Evolutionary conservation across 2,329 filamentous ascomycete genomes (phyloP).

Genomic region (Arthrinium puccinioides): DNA sequence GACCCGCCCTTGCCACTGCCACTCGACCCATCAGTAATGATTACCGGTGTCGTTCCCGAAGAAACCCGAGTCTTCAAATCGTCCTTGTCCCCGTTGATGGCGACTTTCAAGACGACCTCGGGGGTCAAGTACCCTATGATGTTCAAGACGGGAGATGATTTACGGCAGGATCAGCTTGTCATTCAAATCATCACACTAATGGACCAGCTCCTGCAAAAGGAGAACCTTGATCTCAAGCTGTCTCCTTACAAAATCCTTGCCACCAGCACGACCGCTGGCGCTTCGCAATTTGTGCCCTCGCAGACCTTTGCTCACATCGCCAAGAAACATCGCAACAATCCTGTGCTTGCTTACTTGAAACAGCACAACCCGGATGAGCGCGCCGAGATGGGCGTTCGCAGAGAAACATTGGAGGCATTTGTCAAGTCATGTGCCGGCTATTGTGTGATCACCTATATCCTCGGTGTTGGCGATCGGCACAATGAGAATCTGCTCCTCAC

Average conservation of each 20-base stretch:
- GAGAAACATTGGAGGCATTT: constrained; percentile 91
- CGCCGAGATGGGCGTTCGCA: constrained; percentile 77
- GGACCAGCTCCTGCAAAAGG: constrained; percentile 91
- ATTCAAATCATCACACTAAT: constrained; percentile 97
- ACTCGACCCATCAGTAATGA: constrained; percentile 73
- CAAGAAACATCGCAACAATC: constrained; percentile 68
- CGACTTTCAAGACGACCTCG: constrained; percentile 77
- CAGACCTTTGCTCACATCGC: constrained; percentile 77
- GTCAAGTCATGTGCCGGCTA: constrained; percentile 95
- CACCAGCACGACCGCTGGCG: constrained; percentile 80
- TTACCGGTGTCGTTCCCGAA: constrained; percentile 74
- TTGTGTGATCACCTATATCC: constrained; percentile 95
- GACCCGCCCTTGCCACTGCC: constrained; percentile 84
- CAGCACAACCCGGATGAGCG: constrained; percentile 82
- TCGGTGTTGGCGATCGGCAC: constrained; percentile 93
- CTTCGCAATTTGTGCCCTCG: constrained; percentile 88
- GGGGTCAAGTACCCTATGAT: constrained; percentile 82
- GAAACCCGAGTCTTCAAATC: constrained; percentile 94
- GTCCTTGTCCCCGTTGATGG: constrained; percentile 81
- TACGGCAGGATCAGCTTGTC: constrained; percentile 93
- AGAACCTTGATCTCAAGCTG: constrained; percentile 91
- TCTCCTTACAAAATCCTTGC: constrained; percentile 95
- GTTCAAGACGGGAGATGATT: constrained; percentile 95
- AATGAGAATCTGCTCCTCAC: constrained; percentile 90
- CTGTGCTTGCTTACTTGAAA: constrained; percentile 75